Conservation (phyloP, 176 grass and related monocot species). For the Sorghum bicolor region Sorghum_bicolor_NCBIv3 NC_012872.2:73830501-73831000, state of each 20-base stretch:
- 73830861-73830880: conserved; percentile 62
- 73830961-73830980: not conserved
- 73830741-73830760: not conserved
- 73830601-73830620: not conserved
- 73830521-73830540: not conserved
- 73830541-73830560: not conserved
- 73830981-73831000: not conserved
- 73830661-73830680: not conserved
- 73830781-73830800: not conserved
- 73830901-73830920: conserved; percentile 81
- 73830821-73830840: conserved; percentile 72
- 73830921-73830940: conserved; percentile 76
- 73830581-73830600: not conserved
- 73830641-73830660: not conserved
- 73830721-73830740: no score
- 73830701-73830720: no score
- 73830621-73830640: no score
- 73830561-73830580: not conserved
- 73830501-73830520: not conserved
- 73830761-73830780: not conserved
- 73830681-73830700: not conserved
- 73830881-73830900: conserved; percentile 55
- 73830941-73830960: not conserved
- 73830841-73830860: conserved; percentile 67
- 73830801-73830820: not conserved